These are phyloP conservation scores for Moesziomyces parantarcticus DNA, from an alignment of 1,284 basidiomycete genomes.

Conservation along the genomic window DNA sequence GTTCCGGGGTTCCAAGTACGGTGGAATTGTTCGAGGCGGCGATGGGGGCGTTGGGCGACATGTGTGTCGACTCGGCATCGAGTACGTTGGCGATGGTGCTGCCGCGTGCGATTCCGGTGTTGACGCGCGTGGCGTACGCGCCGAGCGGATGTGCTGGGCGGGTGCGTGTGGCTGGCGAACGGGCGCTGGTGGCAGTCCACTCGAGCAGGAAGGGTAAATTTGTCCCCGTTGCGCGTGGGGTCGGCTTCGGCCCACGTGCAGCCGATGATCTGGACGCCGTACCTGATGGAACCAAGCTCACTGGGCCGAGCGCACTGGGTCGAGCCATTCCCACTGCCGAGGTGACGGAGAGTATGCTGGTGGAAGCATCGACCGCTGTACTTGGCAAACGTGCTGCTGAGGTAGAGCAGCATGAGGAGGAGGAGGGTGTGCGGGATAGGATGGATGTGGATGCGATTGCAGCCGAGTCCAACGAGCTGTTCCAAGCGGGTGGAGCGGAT, in stretches of 20 bases:
- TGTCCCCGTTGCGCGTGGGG: conserved; percentile 35
- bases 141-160: conserved; percentile 15
- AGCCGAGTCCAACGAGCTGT: conserved; percentile 32
- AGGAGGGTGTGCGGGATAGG: conserved; percentile 4
- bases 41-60: conserved; percentile 15
- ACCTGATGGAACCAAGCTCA: conserved; percentile 36
- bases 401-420: not conserved
- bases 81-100: conserved; percentile 29
- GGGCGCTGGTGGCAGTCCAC: conserved; percentile 21
- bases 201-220: conserved; percentile 36
- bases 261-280: conserved; percentile 31
- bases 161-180: conserved; percentile 8
- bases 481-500: conserved; percentile 11
- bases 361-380: conserved; percentile 7
- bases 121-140: conserved; percentile 20
- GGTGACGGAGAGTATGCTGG: conserved; percentile 1
- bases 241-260: conserved; percentile 33
- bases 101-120: conserved; percentile 25
- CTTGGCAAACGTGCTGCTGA: conserved; percentile 1
- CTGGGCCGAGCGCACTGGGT: conserved; percentile 10
- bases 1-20: conserved; percentile 7
- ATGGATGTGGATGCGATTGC: conserved; percentile 39
- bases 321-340: conserved; percentile 20
- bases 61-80: conserved; percentile 30
- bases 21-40: conserved; percentile 11